Base-by-base conservation (phyloP, 2,329 filamentous ascomycete genomes). In the Cryoendolithus antarcticus region DNA sequence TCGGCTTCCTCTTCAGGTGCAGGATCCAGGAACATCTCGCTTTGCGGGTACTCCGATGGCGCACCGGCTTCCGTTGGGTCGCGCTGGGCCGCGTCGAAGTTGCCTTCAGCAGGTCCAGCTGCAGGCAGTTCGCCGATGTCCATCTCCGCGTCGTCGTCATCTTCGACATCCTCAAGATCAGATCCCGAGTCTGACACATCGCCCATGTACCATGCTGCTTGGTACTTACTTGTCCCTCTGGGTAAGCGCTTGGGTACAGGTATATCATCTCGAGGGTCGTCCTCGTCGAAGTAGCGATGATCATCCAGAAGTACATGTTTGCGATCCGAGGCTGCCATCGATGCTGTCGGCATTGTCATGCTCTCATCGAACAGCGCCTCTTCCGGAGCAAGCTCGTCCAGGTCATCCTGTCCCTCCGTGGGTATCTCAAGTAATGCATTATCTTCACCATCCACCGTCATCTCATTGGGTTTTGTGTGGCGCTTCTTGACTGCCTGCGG, bases 231-330 rank as follows among this genome's bases (percentile, higher is more conserved):
- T 2, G 91, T 98, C 46, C 91, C 91, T 61, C 80, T 84, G 1
- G 91, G 91, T 13, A 98, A 63, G 45, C 77, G 76, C 62, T 80
- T 91, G 5, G 84, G 83, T 27, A 66, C 63, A 29, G 70, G 62
- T 11, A 76, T 66, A 11, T 71, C 66, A 38, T 77, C 64, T 32
- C 72, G 69, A 21, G 35, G 35, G 38, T 91, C 81, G 34, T 91
- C 86, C 32, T 96, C 89, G 0, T 88, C 88, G 57, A 96, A 98
- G 61, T 98, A 98, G 58, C 96, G 89, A 59, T 98, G 89, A 49
- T 96, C 89, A 50, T 98, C 91, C 7, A 98, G 70, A 31, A 98
- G 66, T 1, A 98, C 91, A 47, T 89, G 91, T 63, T 89, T 93
- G 56, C 66, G 56, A 42, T 69, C 65, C 19, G 52, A 72, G 49